A percentile compares a stretch with the other conserved stretches of the same genome.
Evolutionary conservation across 1,284 basidiomycete species (phyloP).

Genomic region (Pyrrhoderma lamaoense): DNA sequence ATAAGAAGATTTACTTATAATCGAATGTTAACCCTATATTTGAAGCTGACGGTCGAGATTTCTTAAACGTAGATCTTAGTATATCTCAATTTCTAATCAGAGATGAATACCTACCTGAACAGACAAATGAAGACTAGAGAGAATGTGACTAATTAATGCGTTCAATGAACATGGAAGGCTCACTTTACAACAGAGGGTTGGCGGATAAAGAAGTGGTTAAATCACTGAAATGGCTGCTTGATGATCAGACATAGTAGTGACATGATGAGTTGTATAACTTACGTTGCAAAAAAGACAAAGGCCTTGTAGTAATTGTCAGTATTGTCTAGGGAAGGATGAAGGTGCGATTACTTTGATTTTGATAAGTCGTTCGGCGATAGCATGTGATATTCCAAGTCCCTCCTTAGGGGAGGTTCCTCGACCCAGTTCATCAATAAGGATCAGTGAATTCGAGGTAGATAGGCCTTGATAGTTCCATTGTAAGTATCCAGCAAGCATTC

Average conservation of each 20-base stretch:
- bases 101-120: slow-evolving; percentile 50
- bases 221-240: slow-evolving; percentile 62
- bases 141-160: slow-evolving; percentile 20
- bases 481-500: not conserved
- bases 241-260: not conserved
- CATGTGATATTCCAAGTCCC: slow-evolving; percentile 86
- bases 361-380: slow-evolving; percentile 85
- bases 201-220: slow-evolving; percentile 62
- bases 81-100: slow-evolving; percentile 11
- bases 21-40: slow-evolving; percentile 68
- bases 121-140: slow-evolving; percentile 67
- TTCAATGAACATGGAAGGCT: slow-evolving; percentile 26
- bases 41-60: slow-evolving; percentile 41
- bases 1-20: slow-evolving; percentile 52
- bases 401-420: slow-evolving; percentile 83
- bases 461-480: slow-evolving; percentile 43
- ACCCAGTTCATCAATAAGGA: slow-evolving; percentile 89
- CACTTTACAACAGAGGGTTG: slow-evolving; percentile 72
- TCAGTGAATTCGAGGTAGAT: slow-evolving; percentile 65
- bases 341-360: slow-evolving; percentile 47
- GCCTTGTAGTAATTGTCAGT: slow-evolving; percentile 37
- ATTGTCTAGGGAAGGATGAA: not conserved
- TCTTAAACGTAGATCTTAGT: slow-evolving; percentile 37
- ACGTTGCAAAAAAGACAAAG: slow-evolving; percentile 89
- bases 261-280: slow-evolving; percentile 23